Evolutionary conservation across 805 yeast species (phyloP).

Genomic region (Barnettozyma salicaria): DNA sequence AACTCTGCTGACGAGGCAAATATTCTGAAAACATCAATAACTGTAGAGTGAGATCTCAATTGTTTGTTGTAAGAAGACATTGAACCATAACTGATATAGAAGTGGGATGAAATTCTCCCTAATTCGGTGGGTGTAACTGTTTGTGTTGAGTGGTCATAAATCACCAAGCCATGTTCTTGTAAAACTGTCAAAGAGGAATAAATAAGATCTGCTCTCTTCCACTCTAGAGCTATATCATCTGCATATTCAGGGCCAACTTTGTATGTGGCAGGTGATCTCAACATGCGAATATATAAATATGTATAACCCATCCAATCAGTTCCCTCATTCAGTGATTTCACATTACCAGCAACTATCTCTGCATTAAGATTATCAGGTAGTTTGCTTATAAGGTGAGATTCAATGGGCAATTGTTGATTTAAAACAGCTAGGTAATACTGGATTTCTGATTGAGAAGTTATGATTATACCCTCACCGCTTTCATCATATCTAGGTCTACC

Average conservation of each 20-base stretch:
- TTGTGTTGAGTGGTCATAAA: slow-evolving; percentile 49
- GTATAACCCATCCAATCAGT: slow-evolving; percentile 75
- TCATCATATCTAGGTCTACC: slow-evolving; percentile 94
- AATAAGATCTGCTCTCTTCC: slow-evolving; percentile 58
- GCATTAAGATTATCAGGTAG: slow-evolving; percentile 79
- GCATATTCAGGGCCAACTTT: slow-evolving; percentile 64
- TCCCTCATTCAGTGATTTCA: slow-evolving; percentile 58
- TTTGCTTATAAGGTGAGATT: slow-evolving; percentile 71
- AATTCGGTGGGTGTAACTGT: slow-evolving; percentile 53
- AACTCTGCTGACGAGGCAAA: slow-evolving; percentile 85
- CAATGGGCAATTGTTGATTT: slow-evolving; percentile 88
- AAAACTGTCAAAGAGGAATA: slow-evolving; percentile 71
- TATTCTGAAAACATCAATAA: slow-evolving; percentile 69
- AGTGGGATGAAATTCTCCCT: slow-evolving; percentile 82
- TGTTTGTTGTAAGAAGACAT: slow-evolving; percentile 59
- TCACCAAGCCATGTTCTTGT: slow-evolving; percentile 48
- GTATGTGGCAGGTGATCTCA: slow-evolving; percentile 63
- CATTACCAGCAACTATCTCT: slow-evolving; percentile 71
- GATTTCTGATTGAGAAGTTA: slow-evolving; percentile 79
- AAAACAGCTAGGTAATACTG: slow-evolving; percentile 86
- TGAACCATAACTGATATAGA: slow-evolving; percentile 72
- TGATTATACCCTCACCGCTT: slow-evolving; percentile 89
- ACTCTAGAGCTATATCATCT: slow-evolving; percentile 40
- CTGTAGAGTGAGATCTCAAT: slow-evolving; percentile 57
- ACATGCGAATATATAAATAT: slow-evolving; percentile 75